Percentiles rank a stretch among this genome's conserved stretches.
Evolutionary conservation across 805 yeast species (phyloP).

Genomic region (Naumovozyma baii): DNA sequence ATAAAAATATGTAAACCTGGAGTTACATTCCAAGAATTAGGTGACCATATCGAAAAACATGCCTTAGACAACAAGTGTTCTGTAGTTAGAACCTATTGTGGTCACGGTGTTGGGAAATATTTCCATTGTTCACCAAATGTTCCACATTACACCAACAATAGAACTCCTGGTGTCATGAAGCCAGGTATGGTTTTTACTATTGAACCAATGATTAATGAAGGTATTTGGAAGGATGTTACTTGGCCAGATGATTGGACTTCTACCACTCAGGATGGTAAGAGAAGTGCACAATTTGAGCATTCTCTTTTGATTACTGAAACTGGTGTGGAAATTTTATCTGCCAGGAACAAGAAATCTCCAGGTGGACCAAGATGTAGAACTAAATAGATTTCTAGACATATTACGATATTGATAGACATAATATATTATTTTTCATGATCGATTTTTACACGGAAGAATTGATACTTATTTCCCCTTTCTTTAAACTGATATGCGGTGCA

Average conservation of each 20-base stretch:
- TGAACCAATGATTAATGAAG: constrained; percentile 92
- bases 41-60: constrained; percentile 78
- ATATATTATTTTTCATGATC: no score
- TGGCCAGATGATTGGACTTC: constrained; percentile 99
- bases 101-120: constrained; percentile 80
- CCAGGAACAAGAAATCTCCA: constrained; percentile 69
- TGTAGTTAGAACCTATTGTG: constrained; percentile 84
- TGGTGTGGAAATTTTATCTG: constrained; percentile 85
- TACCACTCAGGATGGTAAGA: constrained; percentile 78
- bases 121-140: constrained; percentile 91
- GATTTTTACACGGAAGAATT: no score
- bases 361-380: constrained; percentile 73
- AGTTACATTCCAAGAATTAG: constrained; percentile 72
- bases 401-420: no score
- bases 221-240: constrained; percentile 64
- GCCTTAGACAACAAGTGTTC: constrained; percentile 72
- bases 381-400: constrained; percentile 16
- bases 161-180: constrained; percentile 86
- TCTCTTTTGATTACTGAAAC: constrained; percentile 85
- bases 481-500: no score
- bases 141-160: constrained; percentile 90
- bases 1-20: constrained; percentile 88
- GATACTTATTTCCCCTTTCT: no score
- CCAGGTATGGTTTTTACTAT: constrained; percentile 96
- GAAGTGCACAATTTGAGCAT: constrained; percentile 93